phyloP scores from a whole-genome alignment of 1,284 basidiomycete species.

The Ustilago hordei region DNA sequence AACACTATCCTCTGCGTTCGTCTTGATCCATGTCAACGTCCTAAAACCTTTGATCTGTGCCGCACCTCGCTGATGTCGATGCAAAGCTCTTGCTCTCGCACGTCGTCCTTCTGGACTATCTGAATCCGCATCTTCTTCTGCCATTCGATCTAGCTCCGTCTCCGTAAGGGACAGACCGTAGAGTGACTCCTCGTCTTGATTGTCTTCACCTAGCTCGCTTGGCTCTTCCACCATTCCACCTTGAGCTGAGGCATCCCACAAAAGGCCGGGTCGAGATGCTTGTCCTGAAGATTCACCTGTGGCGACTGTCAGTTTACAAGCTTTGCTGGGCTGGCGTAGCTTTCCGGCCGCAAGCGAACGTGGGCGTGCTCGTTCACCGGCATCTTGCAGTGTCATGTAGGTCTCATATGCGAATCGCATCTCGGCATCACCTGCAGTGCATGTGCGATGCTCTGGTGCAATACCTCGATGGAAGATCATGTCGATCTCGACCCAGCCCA shows the following conservation, averaged over 20 bases:
- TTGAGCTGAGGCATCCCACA: conserved; percentile 17
- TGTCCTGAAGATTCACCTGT: conserved; percentile 5
- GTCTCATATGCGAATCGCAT: conserved; percentile 59
- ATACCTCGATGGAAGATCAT: conserved; percentile 59
- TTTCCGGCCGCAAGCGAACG: conserved; percentile 26
- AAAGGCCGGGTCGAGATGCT: conserved; percentile 9
- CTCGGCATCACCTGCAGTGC: conserved; percentile 57
- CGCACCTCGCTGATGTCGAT: conserved; percentile 57
- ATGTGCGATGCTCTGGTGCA: conserved; percentile 49
- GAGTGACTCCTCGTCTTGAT: conserved; percentile 33
- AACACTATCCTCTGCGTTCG: conserved; percentile 55
- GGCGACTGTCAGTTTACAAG: conserved; percentile 6
- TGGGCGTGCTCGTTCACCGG: conserved; percentile 48
- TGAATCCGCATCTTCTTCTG: conserved; percentile 34
- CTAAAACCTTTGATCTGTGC: conserved; percentile 64
- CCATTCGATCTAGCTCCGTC: conserved; percentile 31
- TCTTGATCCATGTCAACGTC: conserved; percentile 61
- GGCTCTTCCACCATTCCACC: conserved; percentile 17
- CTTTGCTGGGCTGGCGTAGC: conserved; percentile 12
- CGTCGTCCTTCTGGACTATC: conserved; percentile 43
- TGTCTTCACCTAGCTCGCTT: conserved; percentile 29
- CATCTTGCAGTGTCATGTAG: conserved; percentile 52
- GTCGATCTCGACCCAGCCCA: conserved; percentile 61
- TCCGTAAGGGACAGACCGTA: conserved; percentile 45
- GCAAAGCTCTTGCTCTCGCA: conserved; percentile 47